A percentile compares a stretch with the other conserved stretches of the same genome.
Evolutionary conservation across 202 grass and related monocot genomes (phyloP).

Genomic region (Thinopyrum obtusiflorum): DNA sequence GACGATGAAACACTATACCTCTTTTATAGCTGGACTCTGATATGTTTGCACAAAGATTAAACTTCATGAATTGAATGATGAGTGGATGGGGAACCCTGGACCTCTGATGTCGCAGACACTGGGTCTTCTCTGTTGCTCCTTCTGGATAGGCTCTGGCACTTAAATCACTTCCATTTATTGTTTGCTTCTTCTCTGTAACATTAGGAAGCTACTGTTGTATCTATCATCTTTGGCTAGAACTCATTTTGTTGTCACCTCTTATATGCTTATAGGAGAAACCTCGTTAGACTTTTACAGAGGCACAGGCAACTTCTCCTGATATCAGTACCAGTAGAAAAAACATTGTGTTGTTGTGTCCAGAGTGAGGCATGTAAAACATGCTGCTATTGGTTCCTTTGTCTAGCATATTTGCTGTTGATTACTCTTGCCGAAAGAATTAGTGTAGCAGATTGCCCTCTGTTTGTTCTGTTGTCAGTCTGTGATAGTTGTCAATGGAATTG

Average conservation of each 20-base stretch:
- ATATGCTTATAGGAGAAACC: not conserved
- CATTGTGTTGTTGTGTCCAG: not conserved
- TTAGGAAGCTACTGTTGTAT: conserved; percentile 13
- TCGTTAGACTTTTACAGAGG: not conserved
- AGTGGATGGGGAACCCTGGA: not conserved
- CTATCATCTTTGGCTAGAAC: not conserved
- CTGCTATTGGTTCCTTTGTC: conserved; percentile 1
- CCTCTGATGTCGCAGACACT: not conserved
- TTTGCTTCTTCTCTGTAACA: conserved; percentile 19
- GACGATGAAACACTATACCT: not conserved
- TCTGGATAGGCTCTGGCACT: not conserved
- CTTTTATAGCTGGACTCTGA: not conserved
- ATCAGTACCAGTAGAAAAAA: not conserved
- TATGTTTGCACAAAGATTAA: conserved; percentile 3
- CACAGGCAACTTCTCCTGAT: not conserved
- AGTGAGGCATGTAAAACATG: not conserved
- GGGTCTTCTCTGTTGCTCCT: not conserved
- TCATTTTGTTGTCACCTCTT: not conserved
- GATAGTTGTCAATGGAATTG: conserved; percentile 12
- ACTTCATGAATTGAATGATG: not conserved
- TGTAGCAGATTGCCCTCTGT: not conserved
- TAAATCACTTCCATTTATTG: not conserved
- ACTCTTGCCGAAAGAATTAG: conserved; percentile 12
- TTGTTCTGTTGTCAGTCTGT: not conserved
- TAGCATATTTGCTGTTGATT: conserved; percentile 4